These are phyloP conservation scores for Tritrichomonas musculus DNA, from an alignment of 208 protist genomes.

Conservation along the genomic window DNA sequence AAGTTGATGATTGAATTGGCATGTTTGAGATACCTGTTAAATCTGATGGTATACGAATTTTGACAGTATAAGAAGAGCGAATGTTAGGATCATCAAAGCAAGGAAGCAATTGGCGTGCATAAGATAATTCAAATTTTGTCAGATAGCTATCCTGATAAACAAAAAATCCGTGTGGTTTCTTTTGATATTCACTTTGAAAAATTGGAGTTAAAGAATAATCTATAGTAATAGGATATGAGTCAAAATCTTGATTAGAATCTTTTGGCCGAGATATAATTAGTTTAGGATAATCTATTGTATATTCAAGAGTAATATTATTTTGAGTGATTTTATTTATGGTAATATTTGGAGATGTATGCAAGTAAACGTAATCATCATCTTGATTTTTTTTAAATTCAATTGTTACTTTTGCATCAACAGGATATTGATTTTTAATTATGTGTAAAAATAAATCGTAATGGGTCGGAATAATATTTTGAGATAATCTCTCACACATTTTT, in stretches of 20 bases:
- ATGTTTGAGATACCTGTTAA: background rate
- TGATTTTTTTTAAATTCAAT: background rate
- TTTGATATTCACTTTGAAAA: background rate
- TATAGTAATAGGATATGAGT: background rate
- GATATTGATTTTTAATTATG: too few species aligned
- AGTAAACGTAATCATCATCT: too few species aligned
- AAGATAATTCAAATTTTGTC: constrained; percentile 41
- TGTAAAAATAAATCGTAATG: too few species aligned
- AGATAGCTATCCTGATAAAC: background rate
- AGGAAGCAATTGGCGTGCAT: constrained; percentile 41
- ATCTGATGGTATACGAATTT: background rate
- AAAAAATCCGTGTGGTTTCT: background rate
- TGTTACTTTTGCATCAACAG: background rate
- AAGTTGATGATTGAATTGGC: background rate
- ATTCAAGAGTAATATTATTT: background rate
- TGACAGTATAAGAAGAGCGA: background rate
- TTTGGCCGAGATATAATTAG: background rate
- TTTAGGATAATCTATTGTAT: background rate
- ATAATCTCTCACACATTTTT: too few species aligned
- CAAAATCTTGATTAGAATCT: background rate
- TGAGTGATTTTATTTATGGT: background rate
- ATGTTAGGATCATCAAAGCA: constrained; percentile 45
- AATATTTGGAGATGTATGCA: background rate
- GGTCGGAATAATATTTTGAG: too few species aligned
- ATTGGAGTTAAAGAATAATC: background rate